A percentile compares a stretch with the other conserved stretches of the same genome.
Conservation (phyloP, 2,329 filamentous ascomycete genomes). For the Hypocrella siamensis region DNA sequence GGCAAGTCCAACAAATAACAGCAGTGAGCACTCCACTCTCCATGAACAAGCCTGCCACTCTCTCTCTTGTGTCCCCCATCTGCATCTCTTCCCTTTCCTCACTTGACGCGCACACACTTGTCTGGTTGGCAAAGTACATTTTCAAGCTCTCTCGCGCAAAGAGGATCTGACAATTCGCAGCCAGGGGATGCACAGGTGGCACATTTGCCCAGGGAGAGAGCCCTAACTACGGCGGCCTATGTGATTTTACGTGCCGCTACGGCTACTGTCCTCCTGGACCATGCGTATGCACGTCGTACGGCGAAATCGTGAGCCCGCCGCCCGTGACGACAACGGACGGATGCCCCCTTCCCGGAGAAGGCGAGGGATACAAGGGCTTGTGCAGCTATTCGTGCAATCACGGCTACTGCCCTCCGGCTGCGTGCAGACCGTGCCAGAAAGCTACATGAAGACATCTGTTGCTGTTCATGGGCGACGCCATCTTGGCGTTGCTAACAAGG, state of each 20-base stretch:
- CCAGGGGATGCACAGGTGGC: slow-evolving; percentile 11
- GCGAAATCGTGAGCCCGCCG: slow-evolving; percentile 11
- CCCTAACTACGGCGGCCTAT: slow-evolving; percentile 19
- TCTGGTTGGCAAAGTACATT: too few species aligned
- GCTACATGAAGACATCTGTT: too few species aligned
- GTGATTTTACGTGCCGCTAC: slow-evolving; percentile 14
- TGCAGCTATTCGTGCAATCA: slow-evolving; percentile 30
- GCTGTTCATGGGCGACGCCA: slow-evolving; percentile 76
- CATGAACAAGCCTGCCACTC: not conserved
- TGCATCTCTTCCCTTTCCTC: too few species aligned
- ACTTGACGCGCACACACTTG: too few species aligned
- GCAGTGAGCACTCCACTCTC: not conserved
- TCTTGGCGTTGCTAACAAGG: slow-evolving; percentile 55
- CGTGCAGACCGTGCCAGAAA: slow-evolving; percentile 11
- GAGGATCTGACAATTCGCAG: not conserved
- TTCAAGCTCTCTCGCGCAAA: slow-evolving; percentile 1
- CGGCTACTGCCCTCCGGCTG: slow-evolving; percentile 26
- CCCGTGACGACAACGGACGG: slow-evolving; percentile 13
- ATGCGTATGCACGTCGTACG: slow-evolving; percentile 17
- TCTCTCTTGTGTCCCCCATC: too few species aligned
- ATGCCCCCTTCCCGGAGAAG: slow-evolving; percentile 15
- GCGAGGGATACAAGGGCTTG: slow-evolving; percentile 23
- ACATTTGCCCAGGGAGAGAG: slow-evolving; percentile 13
- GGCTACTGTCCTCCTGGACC: slow-evolving; percentile 18
- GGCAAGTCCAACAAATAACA: slow-evolving; percentile 9